phyloP scores from a whole-genome alignment of 1,284 basidiomycete species.

The Puccinia coronata region DNA sequence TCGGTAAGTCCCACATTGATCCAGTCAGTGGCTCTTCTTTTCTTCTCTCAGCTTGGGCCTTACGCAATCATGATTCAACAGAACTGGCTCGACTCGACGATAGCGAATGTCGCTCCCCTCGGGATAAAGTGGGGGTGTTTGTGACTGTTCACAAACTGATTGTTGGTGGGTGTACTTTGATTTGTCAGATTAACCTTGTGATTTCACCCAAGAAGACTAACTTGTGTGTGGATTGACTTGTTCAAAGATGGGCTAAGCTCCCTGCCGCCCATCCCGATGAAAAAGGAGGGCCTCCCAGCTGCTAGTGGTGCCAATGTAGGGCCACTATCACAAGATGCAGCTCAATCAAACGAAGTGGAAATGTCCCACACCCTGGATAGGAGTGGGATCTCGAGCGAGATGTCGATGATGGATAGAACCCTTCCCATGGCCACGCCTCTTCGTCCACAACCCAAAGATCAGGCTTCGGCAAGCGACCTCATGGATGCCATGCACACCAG shows the following conservation, averaged over 20 bases:
- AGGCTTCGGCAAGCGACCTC: constrained; percentile 27
- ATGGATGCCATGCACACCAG: constrained; percentile 40
- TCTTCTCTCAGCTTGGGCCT: neutral
- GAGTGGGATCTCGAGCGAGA: neutral
- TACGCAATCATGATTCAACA: neutral
- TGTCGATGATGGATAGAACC: neutral
- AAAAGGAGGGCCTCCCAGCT: constrained; percentile 52
- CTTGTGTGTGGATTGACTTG: neutral
- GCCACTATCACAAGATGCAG: constrained; percentile 11
- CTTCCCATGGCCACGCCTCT: constrained; percentile 41
- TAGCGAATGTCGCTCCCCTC: constrained; percentile 43
- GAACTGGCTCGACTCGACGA: constrained; percentile 39
- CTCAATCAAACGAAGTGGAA: constrained; percentile 52
- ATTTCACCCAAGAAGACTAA: neutral
- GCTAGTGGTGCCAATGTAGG: neutral
- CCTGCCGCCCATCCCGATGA: constrained; percentile 56
- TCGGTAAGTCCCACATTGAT: constrained; percentile 25
- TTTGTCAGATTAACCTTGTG: neutral
- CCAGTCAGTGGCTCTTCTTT: neutral
- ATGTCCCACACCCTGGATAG: constrained; percentile 53
- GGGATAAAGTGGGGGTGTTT: constrained; percentile 41
- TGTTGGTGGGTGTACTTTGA: constrained; percentile 39
- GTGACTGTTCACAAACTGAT: constrained; percentile 46
- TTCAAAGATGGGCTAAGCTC: constrained; percentile 52
- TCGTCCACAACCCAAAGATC: constrained; percentile 10